Evolutionary conservation across 345 rosid genomes (phyloP), one percentile per base, ranked within the genome.

Genomic region (Xanthoceras sorbifolium): DNA sequence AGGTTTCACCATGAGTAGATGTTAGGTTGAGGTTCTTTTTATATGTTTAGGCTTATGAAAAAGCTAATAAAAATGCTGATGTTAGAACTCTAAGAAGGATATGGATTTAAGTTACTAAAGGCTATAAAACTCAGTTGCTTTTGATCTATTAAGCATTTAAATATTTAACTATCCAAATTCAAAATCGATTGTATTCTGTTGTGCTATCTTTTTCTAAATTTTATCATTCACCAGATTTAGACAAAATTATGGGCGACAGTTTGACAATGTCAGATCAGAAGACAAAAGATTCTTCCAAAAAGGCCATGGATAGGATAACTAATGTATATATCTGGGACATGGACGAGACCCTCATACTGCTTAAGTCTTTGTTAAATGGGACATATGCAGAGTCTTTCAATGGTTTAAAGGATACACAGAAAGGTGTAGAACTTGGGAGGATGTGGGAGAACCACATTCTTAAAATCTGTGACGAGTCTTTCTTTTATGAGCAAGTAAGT

Each of bases 321-420:
- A 85, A 86, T 79, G 95, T 92, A 6, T 91, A 89, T 76, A 71
- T 92, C 42, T 94, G 98, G 98, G 97, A 92, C 83, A 90, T 91
- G 96, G 97, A 94, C 72, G 98, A 92, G 87, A 94, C 98, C 67
- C 98, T 94, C 46, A 90, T 94, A 81, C 82, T 94, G 74, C 93
- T 94, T 36, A 91, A 93, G 87, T 91, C 97, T 79, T 84, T 94
- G 83, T 71, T 94, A 72, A 89, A 86, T 69, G 90, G 93, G 55
- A 83, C 85, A 9, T 94, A 90, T 55, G 92, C 97, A 0, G 81
- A 86, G 81, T 80, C 83, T 8, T 90, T 83, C 77, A 66, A 62
- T 64, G 91, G 91, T 20, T 71, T 73, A 36, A 94, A 94, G 80
- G 97, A 94, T 84, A 85, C 68, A 12, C 76, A 87, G 73, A 89